Base-by-base conservation (phyloP, 495 filamentous ascomycete species). In the Talaromyces stipitatus region DNA sequence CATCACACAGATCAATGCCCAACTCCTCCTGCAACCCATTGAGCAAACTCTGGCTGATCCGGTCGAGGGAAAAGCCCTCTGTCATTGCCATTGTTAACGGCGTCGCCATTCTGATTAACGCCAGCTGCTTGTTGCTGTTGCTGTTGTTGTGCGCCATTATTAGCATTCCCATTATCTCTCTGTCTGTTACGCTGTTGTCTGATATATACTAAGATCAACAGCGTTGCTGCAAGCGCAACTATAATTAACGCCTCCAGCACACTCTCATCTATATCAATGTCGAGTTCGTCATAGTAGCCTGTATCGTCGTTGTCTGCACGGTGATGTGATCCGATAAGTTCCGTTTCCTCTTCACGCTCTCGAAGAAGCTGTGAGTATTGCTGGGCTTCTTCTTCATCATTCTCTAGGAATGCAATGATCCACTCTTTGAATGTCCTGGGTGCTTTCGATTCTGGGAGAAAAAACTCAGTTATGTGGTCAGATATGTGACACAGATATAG, bases 191-290 rank as follows among this genome's bases (percentile, higher is more conserved):
- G 77, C 62, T 92, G 87, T 56, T 90, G 85, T 27, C 95, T 78
- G 66, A 94, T 91, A 64, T 88, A 92, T 23, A 97, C 80, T 56
- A 97, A 71, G 51, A 89, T 82, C 1, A 87, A 79, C 27, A 97
- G 75, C 1, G 84, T 83, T 1, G 83, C 87, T 1, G 88, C 85
- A 38, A 97, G 67, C 1, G 79, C 85, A 2, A 96, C 70, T 58
- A 99, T 96, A 22, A 95, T 77, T 11, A 96, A 63, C 30, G 86
- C 92, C 69, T 99, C 94, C 10, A 97, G 59, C 5, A 95, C 73
- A 5, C 85, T 84, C 26, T 88, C 88, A 58, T 91, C 87, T 57
- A 91, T 78, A 6, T 82, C 78, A 27, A 76, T 62, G 18, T 85
- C 83, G 22, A 78, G 58, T 7, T 77, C 75, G 54, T 90, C 89